A percentile compares a stretch with the other conserved stretches of the same genome.
Conservation (phyloP, 805 yeast genomes). For the Saccharomycopsis sp. region DNA sequence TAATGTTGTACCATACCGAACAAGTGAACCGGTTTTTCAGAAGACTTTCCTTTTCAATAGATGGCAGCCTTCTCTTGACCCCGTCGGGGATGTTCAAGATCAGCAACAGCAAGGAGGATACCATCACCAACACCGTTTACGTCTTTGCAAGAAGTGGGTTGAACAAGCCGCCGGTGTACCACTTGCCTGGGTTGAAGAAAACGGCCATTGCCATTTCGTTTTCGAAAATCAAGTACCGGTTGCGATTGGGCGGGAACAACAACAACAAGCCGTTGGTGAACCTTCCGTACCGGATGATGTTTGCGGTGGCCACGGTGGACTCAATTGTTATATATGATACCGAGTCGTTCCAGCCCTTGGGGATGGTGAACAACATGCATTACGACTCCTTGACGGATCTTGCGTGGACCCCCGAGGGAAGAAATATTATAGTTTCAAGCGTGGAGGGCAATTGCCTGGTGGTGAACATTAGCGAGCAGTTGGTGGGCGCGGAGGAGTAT, state of each 20-base stretch:
- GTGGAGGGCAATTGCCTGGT: constrained; percentile 90
- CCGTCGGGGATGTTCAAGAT: constrained; percentile 61
- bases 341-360: constrained; percentile 56
- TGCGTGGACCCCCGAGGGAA: constrained; percentile 76
- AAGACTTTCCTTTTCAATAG: constrained; percentile 78
- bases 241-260: constrained; percentile 19
- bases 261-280: constrained; percentile 32
- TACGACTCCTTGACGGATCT: constrained; percentile 84
- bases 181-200: constrained; percentile 67
- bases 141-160: constrained; percentile 68
- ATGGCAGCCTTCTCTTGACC: constrained; percentile 71
- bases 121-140: constrained; percentile 61
- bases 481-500: not conserved
- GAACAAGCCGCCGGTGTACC: constrained; percentile 62
- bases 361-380: constrained; percentile 70
- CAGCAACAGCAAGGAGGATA: constrained; percentile 31
- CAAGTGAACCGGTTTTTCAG: constrained; percentile 78
- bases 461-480: constrained; percentile 25
- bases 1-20: constrained; percentile 73
- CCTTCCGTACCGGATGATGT: constrained; percentile 72
- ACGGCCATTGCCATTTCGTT: constrained; percentile 82
- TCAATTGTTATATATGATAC: constrained; percentile 79
- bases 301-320: constrained; percentile 91
- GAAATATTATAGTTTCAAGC: constrained; percentile 60
- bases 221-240: constrained; percentile 54